Percentiles rank a stretch among this genome's conserved stretches.
Evolutionary conservation across 208 protist species (phyloP).

Genomic region (Wallacemonas sp.): DNA sequence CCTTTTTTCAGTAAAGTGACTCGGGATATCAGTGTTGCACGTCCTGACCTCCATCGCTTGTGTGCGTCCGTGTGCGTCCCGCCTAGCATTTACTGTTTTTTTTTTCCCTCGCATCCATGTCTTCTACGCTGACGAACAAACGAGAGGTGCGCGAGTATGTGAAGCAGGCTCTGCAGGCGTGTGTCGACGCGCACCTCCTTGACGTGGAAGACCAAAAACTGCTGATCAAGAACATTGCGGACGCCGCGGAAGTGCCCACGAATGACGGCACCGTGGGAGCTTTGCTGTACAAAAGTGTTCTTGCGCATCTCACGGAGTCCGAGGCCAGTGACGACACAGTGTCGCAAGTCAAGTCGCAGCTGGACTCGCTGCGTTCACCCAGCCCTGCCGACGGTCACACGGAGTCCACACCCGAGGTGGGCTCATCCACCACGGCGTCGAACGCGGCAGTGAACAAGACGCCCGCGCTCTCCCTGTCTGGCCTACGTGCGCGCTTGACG

Average conservation of each 20-base stretch:
- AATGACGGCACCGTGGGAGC: conserved; percentile 3
- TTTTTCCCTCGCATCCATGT: conserved; percentile 5
- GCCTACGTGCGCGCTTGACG: conserved; percentile 56
- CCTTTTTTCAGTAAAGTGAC: too few species aligned
- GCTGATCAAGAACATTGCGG: conserved; percentile 41
- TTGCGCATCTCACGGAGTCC: conserved; percentile 12
- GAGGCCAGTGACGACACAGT: conserved; percentile 17
- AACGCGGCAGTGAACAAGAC: neutral
- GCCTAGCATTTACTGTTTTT: neutral
- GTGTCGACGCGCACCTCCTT: conserved; percentile 41
- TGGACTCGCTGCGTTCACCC: conserved; percentile 9
- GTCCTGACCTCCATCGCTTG: too few species aligned
- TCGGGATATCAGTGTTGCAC: too few species aligned
- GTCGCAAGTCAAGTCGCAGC: conserved; percentile 20
- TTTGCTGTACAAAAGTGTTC: conserved; percentile 8
- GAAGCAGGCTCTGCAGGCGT: conserved; percentile 46
- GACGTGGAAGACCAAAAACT: conserved; percentile 63
- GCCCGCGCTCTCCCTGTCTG: conserved; percentile 34
- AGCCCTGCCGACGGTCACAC: neutral
- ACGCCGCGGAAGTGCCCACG: conserved; percentile 28
- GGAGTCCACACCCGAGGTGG: neutral
- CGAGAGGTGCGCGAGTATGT: conserved; percentile 71
- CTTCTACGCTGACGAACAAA: conserved; percentile 41
- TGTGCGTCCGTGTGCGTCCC: too few species aligned
- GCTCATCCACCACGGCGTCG: neutral